Percentiles rank a stretch among this genome's conserved stretches.
Conservation (phyloP, 2,329 filamentous ascomycete species). For the Fusarium sterilihyphosum region DNA sequence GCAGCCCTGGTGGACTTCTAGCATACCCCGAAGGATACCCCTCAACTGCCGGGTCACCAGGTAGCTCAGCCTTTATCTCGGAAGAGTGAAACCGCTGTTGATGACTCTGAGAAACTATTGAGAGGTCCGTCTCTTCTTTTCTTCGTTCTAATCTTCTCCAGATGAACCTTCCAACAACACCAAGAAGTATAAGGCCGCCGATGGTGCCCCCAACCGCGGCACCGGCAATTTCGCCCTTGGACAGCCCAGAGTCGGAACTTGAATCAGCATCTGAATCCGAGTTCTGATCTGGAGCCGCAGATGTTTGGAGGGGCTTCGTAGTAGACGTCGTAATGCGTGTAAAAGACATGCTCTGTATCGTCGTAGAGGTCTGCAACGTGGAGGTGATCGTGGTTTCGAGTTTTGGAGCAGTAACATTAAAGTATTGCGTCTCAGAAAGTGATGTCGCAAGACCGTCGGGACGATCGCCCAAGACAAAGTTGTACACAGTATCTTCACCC, state of each 20-base stretch:
- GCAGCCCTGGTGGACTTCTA: not conserved
- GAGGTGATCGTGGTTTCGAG: not conserved
- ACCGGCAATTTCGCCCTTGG: not conserved
- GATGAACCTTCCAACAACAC: not conserved
- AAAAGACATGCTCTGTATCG: not conserved
- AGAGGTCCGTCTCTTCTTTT: rapidly evolving
- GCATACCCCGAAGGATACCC: not conserved
- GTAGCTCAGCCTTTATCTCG: not conserved
- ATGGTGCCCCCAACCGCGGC: not conserved
- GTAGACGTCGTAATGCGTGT: rapidly evolving
- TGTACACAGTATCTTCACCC: not conserved
- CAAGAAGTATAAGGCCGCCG: not conserved
- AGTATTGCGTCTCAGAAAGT: not conserved
- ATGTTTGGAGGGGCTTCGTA: rapidly evolving
- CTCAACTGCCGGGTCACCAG: not conserved
- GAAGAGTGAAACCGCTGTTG: not conserved
- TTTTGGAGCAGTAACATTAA: not conserved
- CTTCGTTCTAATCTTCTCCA: not conserved
- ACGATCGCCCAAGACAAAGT: rapidly evolving
- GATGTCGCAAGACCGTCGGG: no score
- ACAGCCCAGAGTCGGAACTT: not conserved
- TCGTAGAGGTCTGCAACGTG: not conserved
- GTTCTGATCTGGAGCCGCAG: not conserved
- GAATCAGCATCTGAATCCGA: rapidly evolving
- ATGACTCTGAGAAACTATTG: not conserved